Evolutionary conservation across 768 basidiomycete genomes (phyloP), one percentile per base, ranked within the genome.

Genomic region (Tulasnella sp.): DNA sequence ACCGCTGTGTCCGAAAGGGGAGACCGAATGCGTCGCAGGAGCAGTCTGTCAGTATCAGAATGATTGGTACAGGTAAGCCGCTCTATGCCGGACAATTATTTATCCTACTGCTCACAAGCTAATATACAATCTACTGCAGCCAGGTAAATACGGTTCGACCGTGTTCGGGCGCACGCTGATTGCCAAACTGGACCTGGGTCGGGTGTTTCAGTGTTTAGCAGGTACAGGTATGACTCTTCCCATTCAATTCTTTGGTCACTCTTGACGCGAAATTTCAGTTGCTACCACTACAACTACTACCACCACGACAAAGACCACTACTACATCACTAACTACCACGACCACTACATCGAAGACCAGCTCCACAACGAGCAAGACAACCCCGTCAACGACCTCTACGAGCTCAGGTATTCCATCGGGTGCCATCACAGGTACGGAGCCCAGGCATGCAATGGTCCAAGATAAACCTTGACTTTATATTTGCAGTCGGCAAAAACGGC

Each of bases 401-500:
- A 40, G 39, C 37, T 72, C 71, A 37, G 37, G 71, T 37, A n/a
- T 72, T 6, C 71, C 71, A 11, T 40, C 71, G 6, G 71, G 71
- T 18, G 71, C 71, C n/a, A 72, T 72, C 10, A 72, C 71, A 3
- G 71, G 71, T 72, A 46, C 20, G 71, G 20, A 10, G 9, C 23
- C 7, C 6, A 72, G 44, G 16, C 16, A 44, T 23, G 4, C n/a
- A 37, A 4, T 15, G 29, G n/a, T 0, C 6, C 3, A 23, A 11
- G n/a, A 29, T 29, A n/a, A 29, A 0, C 7, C 35, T 29, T 61
- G n/a, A 61, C 26, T 29, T 9, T 29, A 61, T 13, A 23, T 26
- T 7, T 76, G 35, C 16, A 76, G 75, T 76, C 18, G 75, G 51
- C 51, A 51, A 57, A 29, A 76, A 61, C 35, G 75, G 75, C 9